Evolutionary conservation across 176 grass and related monocot species (phyloP).

Genomic region (Hordeum marinum): DNA sequence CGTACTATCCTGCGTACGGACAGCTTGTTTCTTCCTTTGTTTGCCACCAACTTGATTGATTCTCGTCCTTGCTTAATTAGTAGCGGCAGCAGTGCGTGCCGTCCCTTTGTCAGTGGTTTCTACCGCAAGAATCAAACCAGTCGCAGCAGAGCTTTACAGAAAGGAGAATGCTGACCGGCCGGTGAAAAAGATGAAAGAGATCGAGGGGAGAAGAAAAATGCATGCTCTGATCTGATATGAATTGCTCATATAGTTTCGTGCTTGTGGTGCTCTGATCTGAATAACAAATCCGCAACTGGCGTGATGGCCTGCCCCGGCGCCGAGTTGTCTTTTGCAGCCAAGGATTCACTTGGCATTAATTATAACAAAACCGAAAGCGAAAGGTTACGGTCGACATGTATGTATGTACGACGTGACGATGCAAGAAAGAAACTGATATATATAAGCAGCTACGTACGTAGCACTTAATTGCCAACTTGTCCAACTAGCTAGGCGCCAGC

Average conservation of each 20-base stretch:
- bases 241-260: background rate
- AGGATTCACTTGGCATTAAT: background rate
- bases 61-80: background rate
- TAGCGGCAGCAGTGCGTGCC: background rate
- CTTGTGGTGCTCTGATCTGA: background rate
- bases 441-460: no score
- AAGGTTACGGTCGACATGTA: background rate
- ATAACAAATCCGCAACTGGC: constrained; percentile 7
- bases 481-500: background rate
- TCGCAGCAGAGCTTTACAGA: background rate
- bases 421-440: background rate
- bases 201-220: background rate
- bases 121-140: background rate
- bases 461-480: constrained; percentile 35
- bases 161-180: background rate
- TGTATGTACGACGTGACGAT: background rate
- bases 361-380: background rate
- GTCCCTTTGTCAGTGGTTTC: background rate
- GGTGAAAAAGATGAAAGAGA: background rate
- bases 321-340: no score
- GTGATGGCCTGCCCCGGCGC: background rate
- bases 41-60: background rate
- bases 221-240: no score
- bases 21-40: background rate
- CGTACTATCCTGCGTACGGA: background rate